Evolutionary conservation across 257 asterid genomes (phyloP).

Genomic region (Jasminum sambac): DNA sequence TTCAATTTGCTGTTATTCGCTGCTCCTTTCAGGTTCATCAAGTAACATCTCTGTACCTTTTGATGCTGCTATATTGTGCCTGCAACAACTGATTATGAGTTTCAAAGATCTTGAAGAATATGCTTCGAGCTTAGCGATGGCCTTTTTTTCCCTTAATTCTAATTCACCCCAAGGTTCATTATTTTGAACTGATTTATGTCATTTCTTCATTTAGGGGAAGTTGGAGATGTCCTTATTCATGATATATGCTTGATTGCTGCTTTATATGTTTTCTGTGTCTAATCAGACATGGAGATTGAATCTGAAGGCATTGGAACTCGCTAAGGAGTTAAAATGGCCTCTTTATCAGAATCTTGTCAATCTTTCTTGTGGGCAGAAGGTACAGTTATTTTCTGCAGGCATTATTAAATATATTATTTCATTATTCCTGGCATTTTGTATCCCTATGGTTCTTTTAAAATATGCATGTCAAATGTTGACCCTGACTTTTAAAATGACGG

Average conservation of each 20-base stretch:
- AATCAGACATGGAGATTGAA: constrained; percentile 63
- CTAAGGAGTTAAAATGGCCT: constrained; percentile 74
- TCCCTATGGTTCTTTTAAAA: neutral
- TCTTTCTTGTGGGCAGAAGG: constrained; percentile 56
- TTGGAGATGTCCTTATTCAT: constrained; percentile 15
- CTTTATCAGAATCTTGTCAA: constrained; percentile 52
- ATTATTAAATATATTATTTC: constrained; percentile 6
- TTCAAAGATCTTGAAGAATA: constrained; percentile 57
- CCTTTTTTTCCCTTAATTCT: constrained; percentile 68
- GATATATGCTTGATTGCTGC: constrained; percentile 24
- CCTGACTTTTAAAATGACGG: neutral
- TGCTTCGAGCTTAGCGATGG: constrained; percentile 45
- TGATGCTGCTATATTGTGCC: constrained; percentile 58
- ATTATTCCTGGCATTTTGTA: neutral
- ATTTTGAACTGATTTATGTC: constrained; percentile 1
- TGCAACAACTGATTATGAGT: constrained; percentile 48
- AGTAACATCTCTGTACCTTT: constrained; percentile 35
- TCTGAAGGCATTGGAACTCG: constrained; percentile 74
- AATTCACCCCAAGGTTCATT: constrained; percentile 69
- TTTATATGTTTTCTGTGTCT: constrained; percentile 23
- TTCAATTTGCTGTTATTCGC: constrained; percentile 11
- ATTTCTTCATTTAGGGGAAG: constrained; percentile 7
- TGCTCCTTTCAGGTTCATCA: constrained; percentile 55
- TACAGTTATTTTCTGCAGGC: constrained; percentile 25
- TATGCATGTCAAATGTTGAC: neutral